Evolutionary conservation across 2,329 filamentous ascomycete genomes (phyloP), one percentile per base, ranked within the genome.

Genomic region (Neobulgaria alba): DNA sequence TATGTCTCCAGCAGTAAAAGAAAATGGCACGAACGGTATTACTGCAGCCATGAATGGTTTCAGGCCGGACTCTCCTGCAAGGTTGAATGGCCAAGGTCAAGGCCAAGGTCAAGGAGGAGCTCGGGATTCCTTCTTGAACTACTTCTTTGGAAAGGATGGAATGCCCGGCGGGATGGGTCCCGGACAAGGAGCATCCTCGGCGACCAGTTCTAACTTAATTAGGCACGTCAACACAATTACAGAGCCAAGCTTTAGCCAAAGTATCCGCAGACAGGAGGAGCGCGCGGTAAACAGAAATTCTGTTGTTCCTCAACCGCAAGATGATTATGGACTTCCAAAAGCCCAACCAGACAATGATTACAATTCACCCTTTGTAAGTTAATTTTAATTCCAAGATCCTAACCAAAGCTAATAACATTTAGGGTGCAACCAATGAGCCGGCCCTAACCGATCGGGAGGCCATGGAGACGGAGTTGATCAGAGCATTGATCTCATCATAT

Each of bases 91-190:
- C 18, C 75, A 77, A 49, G 67, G 68, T 3, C 61, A 73, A 36
- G 69, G 69, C 18, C 75, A 77, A 49, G 67, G 68, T 3, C 61
- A 73, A 36, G 79, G 80, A 42, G 75, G 68, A 45, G 77, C 85
- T 30, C 77, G 82, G 47, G 92, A 98, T 64, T 93, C 88, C 1
- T 98, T 98, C 69, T 65, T 98, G 47, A 96, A 90, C 65, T 98
- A 98, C 65, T 98, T 98, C 66, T 98, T 98, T 57, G 89, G 92
- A 55, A 96, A 98, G 61, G 92, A 98, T 47, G 85, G 85, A 34
- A 71, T 70, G 21, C 66, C 69, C 45, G 57, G 68, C 33, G 64
- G 61, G 38, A 41, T 57, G 21, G 59, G 60, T 7, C 44, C 51
- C 15, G 53, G 60, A 57, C 53, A 63, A 51, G 61, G 62, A 47